Base-by-base conservation (phyloP, 2,329 filamentous ascomycete species). In the Sporothrix protearum region DNA sequence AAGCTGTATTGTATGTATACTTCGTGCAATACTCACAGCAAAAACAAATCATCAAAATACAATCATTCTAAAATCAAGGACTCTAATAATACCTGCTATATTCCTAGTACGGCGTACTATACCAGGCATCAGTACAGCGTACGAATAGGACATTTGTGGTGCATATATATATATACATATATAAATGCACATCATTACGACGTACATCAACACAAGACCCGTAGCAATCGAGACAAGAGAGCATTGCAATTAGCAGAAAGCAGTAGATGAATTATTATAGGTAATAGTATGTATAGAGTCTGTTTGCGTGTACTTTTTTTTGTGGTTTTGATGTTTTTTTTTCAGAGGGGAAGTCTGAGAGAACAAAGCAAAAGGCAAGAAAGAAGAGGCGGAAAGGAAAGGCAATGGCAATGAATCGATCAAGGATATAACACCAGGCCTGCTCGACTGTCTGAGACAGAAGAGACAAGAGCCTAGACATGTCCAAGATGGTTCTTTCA, bases 241-340 rank as follows among this genome's bases (percentile, higher is more conserved):
- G 57, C 7, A 14, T 25, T 63, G 59, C 36, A 8, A 49, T 66
- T 66, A 25, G 30, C 30, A 71, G 49, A 68, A 59, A 67, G 28
- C 49, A 67, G 33, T 49, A 30, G 42, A 53, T 71, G 64, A 45
- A 71, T 71, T 71, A 71, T 67, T 71, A 71, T 22, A 71, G 64
- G 33, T 68, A 68, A 68, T 49, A n/a, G 55, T 70, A 70, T 63
- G 45, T 70, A 25, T n/a, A 19, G 53, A 64, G 57, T 70, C 8
- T 28, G 61, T 64, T 30, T 33, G 42, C 39, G 61, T 66, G 33
- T 33, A 30, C 53, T 69, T 69, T 68, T 68, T 71, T 71, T 72
- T 36, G 36, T 70, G 19, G 14, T 57, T 57, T 59, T 33, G 6
- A 16, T 33, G 42, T 19, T 3, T 45, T 36, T 36, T 57, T 66